Base-by-base conservation (phyloP, 2,329 filamentous ascomycete species). In the Neospermospora avenae region DNA sequence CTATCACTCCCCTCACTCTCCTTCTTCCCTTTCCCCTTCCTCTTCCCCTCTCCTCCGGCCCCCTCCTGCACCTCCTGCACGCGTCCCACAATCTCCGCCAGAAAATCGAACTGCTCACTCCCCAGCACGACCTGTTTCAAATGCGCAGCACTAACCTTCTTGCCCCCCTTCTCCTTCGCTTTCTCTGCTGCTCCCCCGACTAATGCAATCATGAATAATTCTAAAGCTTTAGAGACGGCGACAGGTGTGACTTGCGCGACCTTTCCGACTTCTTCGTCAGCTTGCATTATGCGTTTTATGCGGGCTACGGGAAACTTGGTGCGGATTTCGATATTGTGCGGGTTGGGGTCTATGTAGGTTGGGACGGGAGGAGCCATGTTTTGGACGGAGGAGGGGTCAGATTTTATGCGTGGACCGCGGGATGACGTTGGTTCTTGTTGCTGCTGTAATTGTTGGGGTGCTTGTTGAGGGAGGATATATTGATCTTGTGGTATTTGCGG, bases 241-340 rank as follows among this genome's bases (percentile, higher is more conserved):
- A 96, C 96, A 16, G 93, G 93, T 0, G 95, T 97, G 63, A 98
- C 95, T 76, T 99, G 95, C 3, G 95, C 93, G 10, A 99, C 95
- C 77, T 99, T 99, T 63, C 95, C 95, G 0, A 99, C 93, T 74
- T 99, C 95, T 72, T 99, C 95, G 72, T 99, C 95, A 11, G 93
- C 93, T 77, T 99, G 95, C 95, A 99, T 98, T 71, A 99, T 98
- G 55, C 95, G 87, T 81, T 99, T 99, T 79, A 99, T 99, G 63
- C 95, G 84, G 14, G 95, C 95, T 34, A 96, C 96, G 1, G 95
- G 95, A 71, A 99, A 99, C 71, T 97, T 97, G 35, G 93, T 98
- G 75, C 86, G 90, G 69, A 99, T 91, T 45, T 91, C 75, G 77
- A 96, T 77, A 74, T 70, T 70, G 57, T 60, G 63, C 3, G 70